These are phyloP conservation scores for Starmerella apis DNA, from an alignment of 805 yeast genomes.

Conservation along the genomic window DNA sequence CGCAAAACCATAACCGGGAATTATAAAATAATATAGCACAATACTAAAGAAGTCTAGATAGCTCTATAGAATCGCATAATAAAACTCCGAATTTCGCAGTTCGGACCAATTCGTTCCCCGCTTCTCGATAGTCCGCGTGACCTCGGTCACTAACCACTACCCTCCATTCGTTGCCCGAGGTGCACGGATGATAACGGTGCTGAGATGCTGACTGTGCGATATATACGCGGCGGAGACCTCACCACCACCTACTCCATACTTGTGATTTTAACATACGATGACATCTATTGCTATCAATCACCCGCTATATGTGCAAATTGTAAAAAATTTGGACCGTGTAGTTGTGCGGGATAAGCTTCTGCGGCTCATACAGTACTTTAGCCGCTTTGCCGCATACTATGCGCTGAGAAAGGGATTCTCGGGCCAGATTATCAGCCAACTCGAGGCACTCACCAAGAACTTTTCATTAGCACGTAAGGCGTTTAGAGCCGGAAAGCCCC, in stretches of 20 bases:
- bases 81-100: background rate
- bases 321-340: constrained; percentile 24
- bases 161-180: constrained; percentile 1
- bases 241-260: background rate
- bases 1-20: too few relatives aligned
- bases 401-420: constrained; percentile 48
- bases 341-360: constrained; percentile 74
- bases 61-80: background rate
- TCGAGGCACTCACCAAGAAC: constrained; percentile 49
- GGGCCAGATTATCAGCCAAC: constrained; percentile 38
- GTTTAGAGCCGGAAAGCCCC: constrained; percentile 71
- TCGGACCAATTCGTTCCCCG: constrained; percentile 2
- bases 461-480: constrained; percentile 70
- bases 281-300: constrained; percentile 17
- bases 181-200: background rate
- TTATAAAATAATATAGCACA: too few relatives aligned
- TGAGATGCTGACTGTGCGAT: background rate
- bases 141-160: constrained; percentile 5
- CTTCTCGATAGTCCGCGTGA: constrained; percentile 1
- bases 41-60: too few relatives aligned
- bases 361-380: constrained; percentile 69
- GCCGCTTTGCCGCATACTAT: constrained; percentile 60
- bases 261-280: background rate
- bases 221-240: constrained; percentile 1
- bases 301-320: constrained; percentile 23